Evolutionary conservation across 371 early-diverging fungal genomes (phyloP), one percentile per base, ranked within the genome.

Genomic region (Saksenaea oblongispora): DNA sequence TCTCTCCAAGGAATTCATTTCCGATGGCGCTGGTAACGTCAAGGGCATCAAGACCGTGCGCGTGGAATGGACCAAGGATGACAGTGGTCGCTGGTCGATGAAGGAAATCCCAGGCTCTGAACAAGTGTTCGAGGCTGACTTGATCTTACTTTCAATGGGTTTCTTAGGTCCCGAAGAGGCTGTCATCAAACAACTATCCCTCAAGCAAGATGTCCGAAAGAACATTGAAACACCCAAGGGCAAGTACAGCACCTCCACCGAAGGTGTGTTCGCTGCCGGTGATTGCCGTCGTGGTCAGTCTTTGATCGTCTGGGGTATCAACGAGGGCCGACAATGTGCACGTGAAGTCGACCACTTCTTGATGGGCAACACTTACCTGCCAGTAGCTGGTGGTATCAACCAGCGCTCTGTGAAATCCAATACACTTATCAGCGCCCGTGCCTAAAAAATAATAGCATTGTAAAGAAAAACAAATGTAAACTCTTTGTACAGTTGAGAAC

Each of bases 271-370:
- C 76, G 97, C 97, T 22, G 97, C 96, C 7, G 98, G 98, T 64
- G 98, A 98, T 82, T 96, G 97, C 76, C 90, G 97, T 11, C 88
- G 97, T 35, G 98, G 98, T 28, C 96, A 96, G 81, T 89, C 90
- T 17, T 75, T 98, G 62, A 92, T 98, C 65, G 98, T 98, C 27
- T 96, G 95, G 95, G 97, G 93, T 70, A 96, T 98, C 75, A 95
- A 94, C 71, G 98, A 98, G 82, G 98, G 98, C 47, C 89, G 98
- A 36, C 90, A 92, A 78, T 93, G 93, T 57, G 98, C 98, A 5
- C 88, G 96, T 35, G 95, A 96, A 73, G 87, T 97, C 8, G 98
- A 98, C 72, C 68, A 88, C 56, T 85, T 78, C 69, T 72, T 98
- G 67, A 86, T 83, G 82, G 90, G 92, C 59, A 87, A 76, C 61